These are phyloP conservation scores for Rhytidhysteron rufulum DNA, from an alignment of 2,329 filamentous ascomycete species.

Conservation along the genomic window DNA sequence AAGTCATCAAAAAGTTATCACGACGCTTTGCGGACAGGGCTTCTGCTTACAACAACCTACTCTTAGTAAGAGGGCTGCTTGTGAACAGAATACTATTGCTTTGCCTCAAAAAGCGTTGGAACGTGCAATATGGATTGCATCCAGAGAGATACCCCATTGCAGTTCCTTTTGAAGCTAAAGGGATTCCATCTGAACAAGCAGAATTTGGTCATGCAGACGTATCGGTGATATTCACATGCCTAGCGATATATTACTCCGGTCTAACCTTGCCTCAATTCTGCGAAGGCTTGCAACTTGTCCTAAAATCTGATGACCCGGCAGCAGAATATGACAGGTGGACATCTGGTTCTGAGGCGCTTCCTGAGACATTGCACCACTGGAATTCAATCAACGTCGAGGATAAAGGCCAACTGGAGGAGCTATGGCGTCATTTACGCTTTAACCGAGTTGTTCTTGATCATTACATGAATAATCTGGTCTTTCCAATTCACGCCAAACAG, in stretches of 20 bases:
- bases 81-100: conserved; percentile 54
- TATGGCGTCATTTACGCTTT: conserved; percentile 51
- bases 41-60: conserved; percentile 30
- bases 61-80: conserved; percentile 59
- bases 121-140: conserved; percentile 51
- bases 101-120: conserved; percentile 57
- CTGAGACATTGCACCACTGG: conserved; percentile 45
- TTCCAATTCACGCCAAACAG: conserved; percentile 58
- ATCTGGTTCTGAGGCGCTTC: conserved; percentile 37
- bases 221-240: conserved; percentile 6
- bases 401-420: conserved; percentile 15
- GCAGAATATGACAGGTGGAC: conserved; percentile 52
- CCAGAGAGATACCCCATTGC: conserved; percentile 52
- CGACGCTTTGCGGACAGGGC: conserved; percentile 9
- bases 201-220: conserved; percentile 66
- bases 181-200: conserved; percentile 54
- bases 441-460: conserved; percentile 57
- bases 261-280: conserved; percentile 45
- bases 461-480: conserved; percentile 59
- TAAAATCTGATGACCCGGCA: conserved; percentile 51
- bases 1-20: conserved; percentile 7
- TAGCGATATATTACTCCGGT: conserved; percentile 59
- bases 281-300: conserved; percentile 45
- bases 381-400: conserved; percentile 27
- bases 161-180: conserved; percentile 63